Percentiles rank a stretch among this genome's conserved stretches.
Evolutionary conservation across 139 green algal species (phyloP).

Genomic region (Ulvella scutata): DNA sequence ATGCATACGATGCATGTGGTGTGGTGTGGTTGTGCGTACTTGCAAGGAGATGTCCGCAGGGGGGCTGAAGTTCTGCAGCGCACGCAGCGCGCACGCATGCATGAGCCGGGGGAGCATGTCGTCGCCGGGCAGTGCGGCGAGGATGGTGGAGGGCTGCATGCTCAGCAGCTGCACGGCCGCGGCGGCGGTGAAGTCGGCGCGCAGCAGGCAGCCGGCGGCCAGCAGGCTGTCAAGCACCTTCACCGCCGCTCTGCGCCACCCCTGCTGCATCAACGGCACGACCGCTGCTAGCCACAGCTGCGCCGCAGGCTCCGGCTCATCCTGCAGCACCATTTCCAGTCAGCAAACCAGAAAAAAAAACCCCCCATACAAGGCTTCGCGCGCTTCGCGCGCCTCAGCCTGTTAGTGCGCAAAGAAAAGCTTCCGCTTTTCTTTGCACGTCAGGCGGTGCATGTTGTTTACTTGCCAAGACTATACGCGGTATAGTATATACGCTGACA

Average conservation of each 20-base stretch:
- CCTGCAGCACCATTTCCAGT: too few species aligned
- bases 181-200: background rate
- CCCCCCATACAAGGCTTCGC: too few species aligned
- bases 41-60: background rate
- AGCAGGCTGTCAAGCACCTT: constrained; percentile 3
- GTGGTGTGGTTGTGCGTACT: too few species aligned
- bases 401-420: too few species aligned
- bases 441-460: too few species aligned
- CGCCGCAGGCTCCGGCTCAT: background rate
- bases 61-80: constrained; percentile 1
- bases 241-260: constrained; percentile 1
- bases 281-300: background rate
- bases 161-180: background rate
- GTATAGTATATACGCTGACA: too few species aligned
- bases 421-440: too few species aligned
- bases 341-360: too few species aligned
- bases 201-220: background rate
- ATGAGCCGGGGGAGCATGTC: background rate
- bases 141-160: background rate
- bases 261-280: background rate
- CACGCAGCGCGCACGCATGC: background rate
- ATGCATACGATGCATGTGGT: too few species aligned
- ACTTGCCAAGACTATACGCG: too few species aligned
- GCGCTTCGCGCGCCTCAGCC: too few species aligned
- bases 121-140: background rate